Conservation (phyloP, 352 stramenopile species). For the Phytophthora pseudosyringae region DNA sequence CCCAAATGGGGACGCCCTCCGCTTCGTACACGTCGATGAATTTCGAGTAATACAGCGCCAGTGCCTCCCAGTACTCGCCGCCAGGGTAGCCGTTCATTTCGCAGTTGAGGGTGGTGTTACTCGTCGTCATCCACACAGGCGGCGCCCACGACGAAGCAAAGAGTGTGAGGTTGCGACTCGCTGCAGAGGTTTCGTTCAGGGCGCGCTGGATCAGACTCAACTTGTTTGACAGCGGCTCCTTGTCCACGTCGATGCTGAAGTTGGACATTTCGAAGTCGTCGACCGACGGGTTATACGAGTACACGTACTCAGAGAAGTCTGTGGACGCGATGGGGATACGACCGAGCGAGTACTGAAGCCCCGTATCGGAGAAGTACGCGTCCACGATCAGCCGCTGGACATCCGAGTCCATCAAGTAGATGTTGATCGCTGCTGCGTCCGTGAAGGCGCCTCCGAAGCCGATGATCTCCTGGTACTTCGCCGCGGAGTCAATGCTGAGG, state of each 20-base stretch:
- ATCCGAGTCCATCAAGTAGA: conserved; percentile 60
- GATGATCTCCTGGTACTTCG: conserved; percentile 81
- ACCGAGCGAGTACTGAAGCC: conserved; percentile 85
- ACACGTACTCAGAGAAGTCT: conserved; percentile 84
- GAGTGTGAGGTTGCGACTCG: conserved; percentile 41
- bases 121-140: conserved; percentile 81
- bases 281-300: conserved; percentile 79
- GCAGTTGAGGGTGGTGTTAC: conserved; percentile 55
- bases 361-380: conserved; percentile 84
- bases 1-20: conserved; percentile 67
- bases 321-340: conserved; percentile 88
- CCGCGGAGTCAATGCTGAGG: conserved; percentile 53
- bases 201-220: conserved; percentile 63
- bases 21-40: conserved; percentile 79
- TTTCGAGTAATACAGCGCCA: conserved; percentile 83
- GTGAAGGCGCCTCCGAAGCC: conserved; percentile 93
- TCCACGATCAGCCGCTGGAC: conserved; percentile 74
- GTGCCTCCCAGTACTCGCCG: conserved; percentile 56
- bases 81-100: conserved; percentile 43
- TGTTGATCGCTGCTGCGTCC: conserved; percentile 84
- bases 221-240: conserved; percentile 53
- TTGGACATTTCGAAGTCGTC: conserved; percentile 79
- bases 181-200: conserved; percentile 29
- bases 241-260: conserved; percentile 89
- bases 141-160: conserved; percentile 84